Evolutionary conservation across 2,329 filamentous ascomycete species (phyloP).

Genomic region (Diaporthe helianthi): DNA sequence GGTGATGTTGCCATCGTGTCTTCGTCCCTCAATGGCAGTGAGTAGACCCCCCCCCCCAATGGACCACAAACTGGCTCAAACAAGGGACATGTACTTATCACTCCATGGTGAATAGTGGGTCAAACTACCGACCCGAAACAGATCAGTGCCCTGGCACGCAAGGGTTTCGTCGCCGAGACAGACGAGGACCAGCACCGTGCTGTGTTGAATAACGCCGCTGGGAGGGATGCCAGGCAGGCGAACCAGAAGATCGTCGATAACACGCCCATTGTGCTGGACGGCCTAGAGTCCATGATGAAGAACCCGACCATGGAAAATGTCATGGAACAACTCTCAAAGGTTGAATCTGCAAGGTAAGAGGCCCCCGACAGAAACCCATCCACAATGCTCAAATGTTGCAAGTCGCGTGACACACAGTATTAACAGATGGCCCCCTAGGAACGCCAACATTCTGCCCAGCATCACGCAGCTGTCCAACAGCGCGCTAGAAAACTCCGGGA

Average conservation of each 20-base stretch:
- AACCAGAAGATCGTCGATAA: constrained; percentile 36
- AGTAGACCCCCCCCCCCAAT: background rate
- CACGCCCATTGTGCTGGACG: constrained; percentile 34
- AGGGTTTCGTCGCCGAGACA: constrained; percentile 33
- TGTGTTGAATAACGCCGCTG: constrained; percentile 32
- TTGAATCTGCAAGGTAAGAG: constrained; percentile 34
- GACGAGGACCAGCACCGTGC: constrained; percentile 35
- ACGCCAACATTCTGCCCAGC: constrained; percentile 36
- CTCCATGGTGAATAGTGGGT: background rate
- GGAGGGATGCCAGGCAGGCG: constrained; percentile 27
- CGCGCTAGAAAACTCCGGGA: constrained; percentile 31
- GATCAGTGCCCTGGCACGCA: background rate
- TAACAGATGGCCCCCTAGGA: constrained; percentile 9
- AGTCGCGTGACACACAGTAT: background rate
- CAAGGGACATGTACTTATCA: background rate
- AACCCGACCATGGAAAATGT: constrained; percentile 35
- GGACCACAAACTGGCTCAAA: accelerated
- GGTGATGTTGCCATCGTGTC: constrained; percentile 22
- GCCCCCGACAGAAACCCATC: too few species aligned
- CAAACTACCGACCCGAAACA: background rate
- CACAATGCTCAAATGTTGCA: background rate
- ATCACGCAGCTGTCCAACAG: constrained; percentile 34
- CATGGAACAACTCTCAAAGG: constrained; percentile 30
- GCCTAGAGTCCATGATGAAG: constrained; percentile 34
- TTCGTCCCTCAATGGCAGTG: constrained; percentile 9